phyloP scores from a whole-genome alignment of 345 rosid species.

The Kernera saxatilis region DNA sequence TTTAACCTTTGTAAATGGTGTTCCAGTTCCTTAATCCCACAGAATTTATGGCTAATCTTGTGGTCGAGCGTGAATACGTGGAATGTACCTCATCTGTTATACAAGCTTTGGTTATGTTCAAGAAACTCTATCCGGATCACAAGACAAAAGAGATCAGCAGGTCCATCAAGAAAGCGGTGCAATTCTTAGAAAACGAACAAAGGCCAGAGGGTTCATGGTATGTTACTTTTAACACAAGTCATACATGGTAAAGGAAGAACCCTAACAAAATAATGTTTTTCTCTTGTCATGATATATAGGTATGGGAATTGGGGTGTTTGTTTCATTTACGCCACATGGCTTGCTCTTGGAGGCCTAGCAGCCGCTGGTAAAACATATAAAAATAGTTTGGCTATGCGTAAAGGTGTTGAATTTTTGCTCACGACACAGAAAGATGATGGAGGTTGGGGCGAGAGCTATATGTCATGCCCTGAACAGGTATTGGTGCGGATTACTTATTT shows the following conservation, averaged over 20 bases:
- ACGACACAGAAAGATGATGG: constrained; percentile 42
- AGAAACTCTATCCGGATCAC: constrained; percentile 39
- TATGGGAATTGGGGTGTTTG: constrained; percentile 46
- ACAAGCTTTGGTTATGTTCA: constrained; percentile 35
- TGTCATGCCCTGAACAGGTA: constrained; percentile 51
- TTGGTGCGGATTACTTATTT: neutral
- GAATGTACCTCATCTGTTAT: constrained; percentile 44
- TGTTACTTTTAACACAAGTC: neutral
- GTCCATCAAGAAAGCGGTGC: constrained; percentile 28
- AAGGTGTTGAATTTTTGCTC: constrained; percentile 41
- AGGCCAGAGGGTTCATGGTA: constrained; percentile 47
- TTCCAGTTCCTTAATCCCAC: constrained; percentile 45
- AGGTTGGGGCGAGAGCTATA: constrained; percentile 60
- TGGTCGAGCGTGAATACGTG: constrained; percentile 40
- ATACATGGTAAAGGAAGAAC: neutral
- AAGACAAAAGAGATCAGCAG: constrained; percentile 36
- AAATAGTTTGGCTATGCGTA: constrained; percentile 29
- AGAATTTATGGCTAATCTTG: constrained; percentile 36
- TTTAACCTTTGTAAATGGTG: neutral
- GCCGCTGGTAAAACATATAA: constrained; percentile 40
- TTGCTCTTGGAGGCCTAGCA: constrained; percentile 41
- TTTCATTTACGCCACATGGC: constrained; percentile 47
- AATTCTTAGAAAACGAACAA: constrained; percentile 35
- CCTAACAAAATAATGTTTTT: neutral
- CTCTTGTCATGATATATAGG: constrained; percentile 20